Percentiles rank a stretch among this genome's conserved stretches.
phyloP scores from a whole-genome alignment of 768 basidiomycete species.

The Pleurotus tuber-regium region DNA sequence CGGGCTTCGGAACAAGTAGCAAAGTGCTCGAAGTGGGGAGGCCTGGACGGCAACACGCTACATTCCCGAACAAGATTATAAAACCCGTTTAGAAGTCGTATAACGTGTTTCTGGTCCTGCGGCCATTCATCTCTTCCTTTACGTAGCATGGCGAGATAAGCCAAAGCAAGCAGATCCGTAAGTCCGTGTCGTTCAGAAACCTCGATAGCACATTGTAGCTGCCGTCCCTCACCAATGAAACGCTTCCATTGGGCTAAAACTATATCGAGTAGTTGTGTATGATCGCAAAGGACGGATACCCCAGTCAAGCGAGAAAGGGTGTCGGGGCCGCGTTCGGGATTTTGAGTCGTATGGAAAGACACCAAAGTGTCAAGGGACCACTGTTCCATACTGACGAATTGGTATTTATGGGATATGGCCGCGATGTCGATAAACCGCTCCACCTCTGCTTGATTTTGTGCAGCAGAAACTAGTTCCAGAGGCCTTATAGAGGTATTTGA shows the following conservation, averaged over 20 bases:
- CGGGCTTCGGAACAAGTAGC: slow-evolving; percentile 37
- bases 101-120: slow-evolving; percentile 42
- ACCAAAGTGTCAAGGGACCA: slow-evolving; percentile 8
- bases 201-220: slow-evolving; percentile 42
- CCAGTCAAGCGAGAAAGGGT: slow-evolving; percentile 34
- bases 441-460: not conserved
- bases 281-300: slow-evolving; percentile 49
- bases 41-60: slow-evolving; percentile 38
- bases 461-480: slow-evolving; percentile 3
- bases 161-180: slow-evolving; percentile 42
- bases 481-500: not conserved
- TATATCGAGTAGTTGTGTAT: slow-evolving; percentile 39
- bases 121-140: slow-evolving; percentile 50
- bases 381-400: slow-evolving; percentile 6
- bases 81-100: slow-evolving; percentile 52
- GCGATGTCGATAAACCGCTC: slow-evolving; percentile 11
- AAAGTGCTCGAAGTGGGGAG: slow-evolving; percentile 42
- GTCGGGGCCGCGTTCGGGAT: not conserved
- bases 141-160: slow-evolving; percentile 52
- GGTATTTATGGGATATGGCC: slow-evolving; percentile 14
- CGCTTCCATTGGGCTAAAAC: slow-evolving; percentile 45
- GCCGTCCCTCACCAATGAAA: slow-evolving; percentile 41
- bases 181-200: slow-evolving; percentile 48
- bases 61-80: slow-evolving; percentile 45
- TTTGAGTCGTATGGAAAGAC: not conserved